These are phyloP conservation scores for Paramecium tetraurelia DNA, from an alignment of 73 alveolate genomes.

Conservation along the genomic window DNA sequence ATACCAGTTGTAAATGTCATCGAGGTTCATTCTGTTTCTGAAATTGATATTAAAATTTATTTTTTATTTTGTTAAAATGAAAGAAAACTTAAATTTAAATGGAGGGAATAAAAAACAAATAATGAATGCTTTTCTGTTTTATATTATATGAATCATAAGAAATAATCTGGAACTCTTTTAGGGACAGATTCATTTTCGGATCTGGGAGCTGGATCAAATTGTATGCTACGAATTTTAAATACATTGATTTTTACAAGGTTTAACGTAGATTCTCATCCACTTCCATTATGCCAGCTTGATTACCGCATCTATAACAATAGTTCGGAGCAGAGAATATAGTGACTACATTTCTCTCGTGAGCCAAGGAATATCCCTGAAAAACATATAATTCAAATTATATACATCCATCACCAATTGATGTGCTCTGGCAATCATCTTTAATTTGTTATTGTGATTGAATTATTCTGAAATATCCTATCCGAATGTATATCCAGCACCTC, in stretches of 20 bases:
- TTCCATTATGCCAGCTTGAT: conserved; percentile 79
- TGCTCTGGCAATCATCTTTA: conserved; percentile 87
- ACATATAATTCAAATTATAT: conserved; percentile 72
- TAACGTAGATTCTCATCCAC: conserved; percentile 68
- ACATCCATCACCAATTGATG: conserved; percentile 94
- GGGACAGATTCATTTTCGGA: conserved; percentile 43
- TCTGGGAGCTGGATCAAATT: conserved; percentile 63
- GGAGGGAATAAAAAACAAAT: background rate
- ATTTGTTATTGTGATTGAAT: conserved; percentile 80
- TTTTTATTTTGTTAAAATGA: background rate
- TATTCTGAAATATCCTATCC: conserved; percentile 79
- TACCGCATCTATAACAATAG: conserved; percentile 91
- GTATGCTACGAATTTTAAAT: background rate
- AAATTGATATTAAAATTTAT: background rate
- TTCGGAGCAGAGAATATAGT: conserved; percentile 96
- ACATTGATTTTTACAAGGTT: conserved; percentile 55
- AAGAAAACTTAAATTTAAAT: background rate
- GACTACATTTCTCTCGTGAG: conserved; percentile 66
- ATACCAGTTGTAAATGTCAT: conserved; percentile 52
- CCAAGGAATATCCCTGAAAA: background rate
- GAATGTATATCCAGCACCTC: conserved; percentile 83
- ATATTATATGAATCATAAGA: background rate
- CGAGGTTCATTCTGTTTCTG: conserved; percentile 19
- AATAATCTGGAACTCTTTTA: conserved; percentile 43
- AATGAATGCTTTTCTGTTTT: background rate